phyloP scores from a whole-genome alignment of 148 eudicot species.

The Camellia lanceoleosa region DNA sequence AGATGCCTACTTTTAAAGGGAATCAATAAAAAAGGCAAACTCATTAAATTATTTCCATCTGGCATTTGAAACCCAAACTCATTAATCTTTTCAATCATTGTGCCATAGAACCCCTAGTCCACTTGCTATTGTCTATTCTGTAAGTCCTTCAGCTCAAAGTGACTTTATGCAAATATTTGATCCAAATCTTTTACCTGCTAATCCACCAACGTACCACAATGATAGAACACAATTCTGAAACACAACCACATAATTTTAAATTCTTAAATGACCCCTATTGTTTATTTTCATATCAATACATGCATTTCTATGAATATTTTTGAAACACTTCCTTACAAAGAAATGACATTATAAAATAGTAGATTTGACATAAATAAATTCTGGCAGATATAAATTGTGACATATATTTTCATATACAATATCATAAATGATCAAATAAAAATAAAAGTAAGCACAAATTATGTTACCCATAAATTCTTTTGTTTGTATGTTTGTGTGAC shows the following conservation, averaged over 20 bases:
- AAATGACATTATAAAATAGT: neutral
- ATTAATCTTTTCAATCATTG: neutral
- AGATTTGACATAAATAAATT: neutral
- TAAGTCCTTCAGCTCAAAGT: neutral
- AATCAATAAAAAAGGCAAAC: too few relatives aligned
- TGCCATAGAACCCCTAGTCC: too few relatives aligned
- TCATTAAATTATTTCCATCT: neutral
- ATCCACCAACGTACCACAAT: neutral
- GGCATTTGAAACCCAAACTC: neutral
- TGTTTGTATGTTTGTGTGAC: neutral
- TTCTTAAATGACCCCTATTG: too few relatives aligned
- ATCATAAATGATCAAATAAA: neutral
- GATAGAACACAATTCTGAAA: neutral
- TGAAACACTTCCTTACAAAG: neutral
- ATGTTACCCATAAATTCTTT: neutral
- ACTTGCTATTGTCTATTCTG: neutral
- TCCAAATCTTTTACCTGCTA: neutral
- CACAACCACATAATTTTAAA: too few relatives aligned
- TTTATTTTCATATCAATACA: neutral
- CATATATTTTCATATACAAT: too few relatives aligned
- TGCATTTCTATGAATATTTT: neutral
- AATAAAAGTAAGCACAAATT: neutral
- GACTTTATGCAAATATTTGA: neutral
- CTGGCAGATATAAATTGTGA: neutral
- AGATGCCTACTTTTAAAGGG: neutral